Conservation (phyloP, 31 red algal genomes). For the Odonthalia washingtoniensis region DNA sequence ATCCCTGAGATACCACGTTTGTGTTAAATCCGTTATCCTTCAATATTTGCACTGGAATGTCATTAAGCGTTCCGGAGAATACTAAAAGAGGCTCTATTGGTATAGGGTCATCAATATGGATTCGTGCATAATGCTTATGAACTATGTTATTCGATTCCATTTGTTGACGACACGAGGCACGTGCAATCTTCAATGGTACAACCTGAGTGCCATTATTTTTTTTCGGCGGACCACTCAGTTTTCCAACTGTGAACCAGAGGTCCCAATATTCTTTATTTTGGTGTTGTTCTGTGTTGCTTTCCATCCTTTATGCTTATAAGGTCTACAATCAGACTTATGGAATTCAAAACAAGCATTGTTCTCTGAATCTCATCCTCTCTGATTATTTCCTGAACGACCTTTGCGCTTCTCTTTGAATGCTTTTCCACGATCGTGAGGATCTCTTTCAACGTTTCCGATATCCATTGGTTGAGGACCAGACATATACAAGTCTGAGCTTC, state of each 20-base stretch:
- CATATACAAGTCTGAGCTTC: not conserved
- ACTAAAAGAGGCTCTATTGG: slow-evolving; percentile 37
- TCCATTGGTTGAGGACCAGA: slow-evolving; percentile 37
- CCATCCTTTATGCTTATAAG: slow-evolving; percentile 26
- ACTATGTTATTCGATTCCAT: not conserved
- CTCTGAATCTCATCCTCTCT: slow-evolving; percentile 17
- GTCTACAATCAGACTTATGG: slow-evolving; percentile 47
- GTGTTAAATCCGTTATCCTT: slow-evolving; percentile 65
- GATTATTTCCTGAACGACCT: not conserved
- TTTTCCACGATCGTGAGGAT: not conserved
- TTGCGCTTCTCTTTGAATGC: not conserved
- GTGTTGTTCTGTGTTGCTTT: not conserved
- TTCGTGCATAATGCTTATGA: not conserved
- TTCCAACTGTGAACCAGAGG: slow-evolving; percentile 3
- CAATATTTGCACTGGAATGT: slow-evolving; percentile 33
- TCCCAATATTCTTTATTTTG: not conserved
- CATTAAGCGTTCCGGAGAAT: slow-evolving; percentile 36
- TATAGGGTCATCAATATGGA: not conserved
- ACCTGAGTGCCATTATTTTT: slow-evolving; percentile 36
- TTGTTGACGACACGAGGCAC: not conserved
- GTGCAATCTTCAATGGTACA: slow-evolving; percentile 43
- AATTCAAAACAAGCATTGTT: slow-evolving; percentile 45
- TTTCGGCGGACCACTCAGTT: slow-evolving; percentile 50
- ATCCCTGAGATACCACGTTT: slow-evolving; percentile 31
- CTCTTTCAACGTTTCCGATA: too few species aligned